These are phyloP conservation scores for Rugosomyces carneus DNA, from an alignment of 1,284 basidiomycete species.

Conservation along the genomic window DNA sequence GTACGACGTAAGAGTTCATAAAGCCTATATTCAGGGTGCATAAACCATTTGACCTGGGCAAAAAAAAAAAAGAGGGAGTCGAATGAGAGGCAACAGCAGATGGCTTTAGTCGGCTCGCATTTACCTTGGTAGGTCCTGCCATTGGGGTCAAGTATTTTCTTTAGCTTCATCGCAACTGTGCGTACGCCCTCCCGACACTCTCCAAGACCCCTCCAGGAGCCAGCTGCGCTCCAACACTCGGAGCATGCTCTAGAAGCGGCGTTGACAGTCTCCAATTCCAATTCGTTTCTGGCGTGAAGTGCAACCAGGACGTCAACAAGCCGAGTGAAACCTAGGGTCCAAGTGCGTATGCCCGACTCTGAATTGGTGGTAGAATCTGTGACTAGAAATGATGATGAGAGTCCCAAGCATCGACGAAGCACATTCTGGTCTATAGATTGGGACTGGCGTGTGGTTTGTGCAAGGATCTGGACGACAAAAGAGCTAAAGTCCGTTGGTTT, in stretches of 20 bases:
- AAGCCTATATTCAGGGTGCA: slow-evolving; percentile 35
- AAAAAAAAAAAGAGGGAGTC: neutral
- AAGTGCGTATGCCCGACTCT: slow-evolving; percentile 47
- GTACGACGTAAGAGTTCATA: neutral
- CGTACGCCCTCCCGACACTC: slow-evolving; percentile 54
- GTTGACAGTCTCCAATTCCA: slow-evolving; percentile 67
- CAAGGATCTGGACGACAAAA: slow-evolving; percentile 51
- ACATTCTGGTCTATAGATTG: slow-evolving; percentile 51
- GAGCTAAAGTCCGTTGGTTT: slow-evolving; percentile 50
- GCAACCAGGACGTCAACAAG: slow-evolving; percentile 66
- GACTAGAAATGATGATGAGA: slow-evolving; percentile 70
- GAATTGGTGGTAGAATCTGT: slow-evolving; percentile 64
- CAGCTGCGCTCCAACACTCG: slow-evolving; percentile 72
- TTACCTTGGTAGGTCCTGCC: slow-evolving; percentile 53
- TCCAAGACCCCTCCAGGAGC: slow-evolving; percentile 60
- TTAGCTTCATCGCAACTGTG: slow-evolving; percentile 54
- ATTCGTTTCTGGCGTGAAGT: slow-evolving; percentile 54
- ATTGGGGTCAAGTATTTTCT: slow-evolving; percentile 58
- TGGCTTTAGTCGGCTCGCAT: slow-evolving; percentile 3
- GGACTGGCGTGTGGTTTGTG: slow-evolving; percentile 40
- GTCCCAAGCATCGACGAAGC: slow-evolving; percentile 55
- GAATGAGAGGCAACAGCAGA: slow-evolving; percentile 8
- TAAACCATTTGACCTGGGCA: slow-evolving; percentile 53
- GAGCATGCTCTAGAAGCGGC: slow-evolving; percentile 71
- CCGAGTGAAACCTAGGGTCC: slow-evolving; percentile 59